Conservation (phyloP, 176 grass and related monocot genomes). For the Puccinellia tenuiflora region DNA sequence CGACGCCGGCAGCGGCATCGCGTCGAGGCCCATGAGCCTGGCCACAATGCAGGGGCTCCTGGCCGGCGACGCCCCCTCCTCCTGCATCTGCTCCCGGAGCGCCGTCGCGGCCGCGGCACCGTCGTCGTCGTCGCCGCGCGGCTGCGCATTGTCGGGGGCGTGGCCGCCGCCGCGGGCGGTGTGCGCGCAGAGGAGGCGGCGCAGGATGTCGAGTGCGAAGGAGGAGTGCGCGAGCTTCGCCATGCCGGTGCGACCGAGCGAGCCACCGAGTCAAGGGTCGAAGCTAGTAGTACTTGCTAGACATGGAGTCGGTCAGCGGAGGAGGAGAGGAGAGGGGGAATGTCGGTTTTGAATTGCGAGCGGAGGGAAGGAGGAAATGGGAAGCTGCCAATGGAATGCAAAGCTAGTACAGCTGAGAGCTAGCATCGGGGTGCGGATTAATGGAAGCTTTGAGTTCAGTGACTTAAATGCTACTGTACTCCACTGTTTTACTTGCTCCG, state of each 20-base stretch:
- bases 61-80: not conserved
- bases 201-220: conserved; percentile 39
- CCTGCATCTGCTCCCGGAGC: not conserved
- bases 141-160: not conserved
- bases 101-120: not conserved
- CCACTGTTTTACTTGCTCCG: not conserved
- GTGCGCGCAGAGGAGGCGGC: conserved; percentile 54
- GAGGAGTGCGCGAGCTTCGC: conserved; percentile 44
- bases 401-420: not conserved
- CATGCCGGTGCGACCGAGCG: not conserved
- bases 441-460: conserved; percentile 2
- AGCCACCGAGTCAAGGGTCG: no score
- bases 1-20: conserved; percentile 35
- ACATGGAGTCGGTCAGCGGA: no score
- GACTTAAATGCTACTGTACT: not conserved
- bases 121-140: not conserved
- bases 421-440: not conserved
- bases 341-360: conserved; percentile 31
- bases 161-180: not conserved
- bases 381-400: not conserved
- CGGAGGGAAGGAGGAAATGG: conserved; percentile 4
- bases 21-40: conserved; percentile 81
- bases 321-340: not conserved
- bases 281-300: no score
- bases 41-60: conserved; percentile 77